Conservation (phyloP, 345 rosid species). For the Psidium guajava region DNA sequence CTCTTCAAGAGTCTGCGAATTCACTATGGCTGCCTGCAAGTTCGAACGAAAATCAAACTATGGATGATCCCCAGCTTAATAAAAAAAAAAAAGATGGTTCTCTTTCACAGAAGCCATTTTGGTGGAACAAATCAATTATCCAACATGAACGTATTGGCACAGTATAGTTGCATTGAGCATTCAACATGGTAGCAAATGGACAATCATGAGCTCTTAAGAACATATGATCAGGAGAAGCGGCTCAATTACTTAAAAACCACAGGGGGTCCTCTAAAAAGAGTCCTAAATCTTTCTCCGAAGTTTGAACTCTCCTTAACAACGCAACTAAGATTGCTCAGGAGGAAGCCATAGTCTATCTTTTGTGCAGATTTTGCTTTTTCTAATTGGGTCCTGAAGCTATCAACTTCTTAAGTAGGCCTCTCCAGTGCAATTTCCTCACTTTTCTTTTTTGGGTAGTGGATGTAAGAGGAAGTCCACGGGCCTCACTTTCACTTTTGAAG, state of each 20-base stretch:
- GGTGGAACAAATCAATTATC: not conserved
- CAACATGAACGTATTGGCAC: not conserved
- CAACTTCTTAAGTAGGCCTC: not conserved
- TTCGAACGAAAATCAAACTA: not conserved
- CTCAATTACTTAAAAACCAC: not conserved
- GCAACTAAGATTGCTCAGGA: not conserved
- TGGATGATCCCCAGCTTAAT: not conserved
- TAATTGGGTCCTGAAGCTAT: not conserved
- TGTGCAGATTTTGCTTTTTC: not conserved
- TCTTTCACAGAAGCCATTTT: not conserved
- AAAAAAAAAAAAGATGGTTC: not conserved
- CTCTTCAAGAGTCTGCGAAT: conserved; percentile 95
- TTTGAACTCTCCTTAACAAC: not conserved
- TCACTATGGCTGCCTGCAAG: conserved; percentile 94
- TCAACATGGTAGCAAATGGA: not conserved
- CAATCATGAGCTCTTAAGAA: not conserved
- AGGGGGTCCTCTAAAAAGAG: not conserved
- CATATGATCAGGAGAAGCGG: not conserved
- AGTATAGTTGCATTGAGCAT: not conserved
- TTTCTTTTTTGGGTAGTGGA: not conserved
- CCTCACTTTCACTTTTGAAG: not conserved
- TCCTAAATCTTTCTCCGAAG: not conserved
- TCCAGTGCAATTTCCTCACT: not conserved
- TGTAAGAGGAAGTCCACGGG: not conserved
- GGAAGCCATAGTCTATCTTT: not conserved